phyloP scores from a whole-genome alignment of 2,329 filamentous ascomycete genomes.

The Colletotrichum higginsianum region DNA sequence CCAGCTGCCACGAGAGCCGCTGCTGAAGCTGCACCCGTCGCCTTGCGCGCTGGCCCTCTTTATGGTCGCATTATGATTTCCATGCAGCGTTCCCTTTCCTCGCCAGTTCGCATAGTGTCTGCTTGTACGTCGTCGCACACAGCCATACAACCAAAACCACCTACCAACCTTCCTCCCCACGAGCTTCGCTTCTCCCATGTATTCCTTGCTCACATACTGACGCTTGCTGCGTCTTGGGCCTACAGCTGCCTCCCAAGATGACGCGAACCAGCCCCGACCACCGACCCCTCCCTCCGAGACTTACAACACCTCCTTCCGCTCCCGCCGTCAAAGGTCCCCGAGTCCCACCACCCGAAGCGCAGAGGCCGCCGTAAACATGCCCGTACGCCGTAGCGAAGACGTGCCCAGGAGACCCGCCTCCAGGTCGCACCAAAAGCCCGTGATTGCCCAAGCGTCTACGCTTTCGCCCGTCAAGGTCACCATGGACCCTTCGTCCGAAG shows the following conservation, averaged over 20 bases:
- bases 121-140: slow-evolving; percentile 71
- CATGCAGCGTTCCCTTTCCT: slow-evolving; percentile 75
- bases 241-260: slow-evolving; percentile 66
- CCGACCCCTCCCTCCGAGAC: slow-evolving; percentile 60
- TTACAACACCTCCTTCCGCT: slow-evolving; percentile 69
- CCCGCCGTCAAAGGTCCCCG: slow-evolving; percentile 67
- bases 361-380: slow-evolving; percentile 58
- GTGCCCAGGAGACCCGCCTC: slow-evolving; percentile 56
- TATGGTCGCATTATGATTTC: slow-evolving; percentile 69
- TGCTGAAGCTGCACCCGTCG: slow-evolving; percentile 55
- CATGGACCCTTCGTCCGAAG: slow-evolving; percentile 46
- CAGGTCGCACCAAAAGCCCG: slow-evolving; percentile 59
- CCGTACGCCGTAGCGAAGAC: slow-evolving; percentile 62
- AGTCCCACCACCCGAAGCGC: slow-evolving; percentile 68
- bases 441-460: slow-evolving; percentile 62
- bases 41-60: slow-evolving; percentile 48
- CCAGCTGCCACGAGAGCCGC: slow-evolving; percentile 45
- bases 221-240: slow-evolving; percentile 43
- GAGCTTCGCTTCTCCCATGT: slow-evolving; percentile 13
- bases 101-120: slow-evolving; percentile 72
- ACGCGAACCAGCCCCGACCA: slow-evolving; percentile 56
- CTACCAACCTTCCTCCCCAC: not conserved
- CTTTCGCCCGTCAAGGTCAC: slow-evolving; percentile 45
- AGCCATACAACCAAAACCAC: slow-evolving; percentile 13
- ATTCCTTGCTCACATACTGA: slow-evolving; percentile 31